phyloP scores from a whole-genome alignment of 2,329 filamentous ascomycete genomes.

The Endocalyx cinctus region DNA sequence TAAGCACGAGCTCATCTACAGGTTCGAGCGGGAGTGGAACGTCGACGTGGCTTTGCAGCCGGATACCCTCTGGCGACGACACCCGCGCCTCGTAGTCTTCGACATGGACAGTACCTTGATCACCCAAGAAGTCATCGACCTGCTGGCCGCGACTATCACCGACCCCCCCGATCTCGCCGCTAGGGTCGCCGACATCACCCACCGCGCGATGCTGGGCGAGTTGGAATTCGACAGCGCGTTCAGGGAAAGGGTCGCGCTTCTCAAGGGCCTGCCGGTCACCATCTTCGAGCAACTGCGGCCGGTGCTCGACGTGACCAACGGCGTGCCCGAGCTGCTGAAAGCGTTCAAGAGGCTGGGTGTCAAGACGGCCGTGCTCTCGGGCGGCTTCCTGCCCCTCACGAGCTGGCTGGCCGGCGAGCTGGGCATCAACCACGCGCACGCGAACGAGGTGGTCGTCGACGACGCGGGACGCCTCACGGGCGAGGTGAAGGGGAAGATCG shows the following conservation, averaged over 20 bases:
- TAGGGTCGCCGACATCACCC: conserved; percentile 83
- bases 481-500: conserved; percentile 66
- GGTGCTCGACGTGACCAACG: conserved; percentile 75
- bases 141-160: conserved; percentile 75
- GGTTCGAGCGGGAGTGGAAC: conserved; percentile 85
- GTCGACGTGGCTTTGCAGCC: conserved; percentile 75
- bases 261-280: conserved; percentile 72
- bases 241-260: conserved; percentile 71
- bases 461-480: conserved; percentile 60
- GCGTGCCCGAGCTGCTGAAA: conserved; percentile 68
- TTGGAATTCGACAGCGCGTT: conserved; percentile 86
- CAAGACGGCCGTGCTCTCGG: conserved; percentile 86
- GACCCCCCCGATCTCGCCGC: conserved; percentile 68
- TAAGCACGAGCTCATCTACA: conserved; percentile 75
- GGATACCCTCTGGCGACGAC: conserved; percentile 68
- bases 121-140: conserved; percentile 94
- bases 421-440: conserved; percentile 81
- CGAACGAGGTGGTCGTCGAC: conserved; percentile 74
- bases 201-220: conserved; percentile 92
- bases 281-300: conserved; percentile 76
- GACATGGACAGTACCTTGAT: conserved; percentile 99
- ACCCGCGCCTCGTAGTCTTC: conserved; percentile 87
- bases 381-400: conserved; percentile 86
- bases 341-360: conserved; percentile 74
- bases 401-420: conserved; percentile 77